Conservation (phyloP, 176 grass and related monocot genomes). For the Oryza coarctata region DNA sequence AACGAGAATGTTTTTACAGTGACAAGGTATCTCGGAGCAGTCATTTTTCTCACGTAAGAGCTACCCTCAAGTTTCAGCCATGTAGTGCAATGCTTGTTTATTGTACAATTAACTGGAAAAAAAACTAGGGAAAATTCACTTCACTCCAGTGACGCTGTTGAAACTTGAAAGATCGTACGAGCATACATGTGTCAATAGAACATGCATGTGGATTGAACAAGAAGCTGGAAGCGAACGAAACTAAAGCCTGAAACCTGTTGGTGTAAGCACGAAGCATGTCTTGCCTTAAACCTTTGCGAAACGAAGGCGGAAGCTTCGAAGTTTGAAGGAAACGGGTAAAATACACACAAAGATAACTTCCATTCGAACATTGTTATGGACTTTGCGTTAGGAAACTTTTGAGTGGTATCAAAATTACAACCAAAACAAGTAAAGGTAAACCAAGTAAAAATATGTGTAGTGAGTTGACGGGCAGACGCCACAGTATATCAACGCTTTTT, state of each 20-base stretch:
- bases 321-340: neutral
- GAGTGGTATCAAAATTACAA: neutral
- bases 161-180: neutral
- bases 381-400: neutral
- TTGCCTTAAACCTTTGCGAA: constrained; percentile 18
- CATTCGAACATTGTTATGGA: neutral
- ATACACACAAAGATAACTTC: neutral
- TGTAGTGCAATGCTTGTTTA: neutral
- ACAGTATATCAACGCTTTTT: neutral
- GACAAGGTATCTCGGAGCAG: neutral
- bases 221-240: neutral
- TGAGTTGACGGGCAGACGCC: neutral
- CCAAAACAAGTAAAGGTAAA: neutral
- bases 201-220: constrained; percentile 13
- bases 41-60: neutral
- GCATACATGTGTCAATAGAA: constrained; percentile 3
- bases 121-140: neutral
- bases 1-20: neutral
- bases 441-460: neutral
- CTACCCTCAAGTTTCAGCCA: constrained; percentile 10
- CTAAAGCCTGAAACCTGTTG: constrained; percentile 10
- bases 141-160: neutral
- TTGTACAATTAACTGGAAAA: neutral
- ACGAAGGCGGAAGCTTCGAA: neutral
- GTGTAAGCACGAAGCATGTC: constrained; percentile 32